phyloP scores from a whole-genome alignment of 2,329 filamentous ascomycete genomes.

The Ophiognomonia clavigignenti-juglandacearum region DNA sequence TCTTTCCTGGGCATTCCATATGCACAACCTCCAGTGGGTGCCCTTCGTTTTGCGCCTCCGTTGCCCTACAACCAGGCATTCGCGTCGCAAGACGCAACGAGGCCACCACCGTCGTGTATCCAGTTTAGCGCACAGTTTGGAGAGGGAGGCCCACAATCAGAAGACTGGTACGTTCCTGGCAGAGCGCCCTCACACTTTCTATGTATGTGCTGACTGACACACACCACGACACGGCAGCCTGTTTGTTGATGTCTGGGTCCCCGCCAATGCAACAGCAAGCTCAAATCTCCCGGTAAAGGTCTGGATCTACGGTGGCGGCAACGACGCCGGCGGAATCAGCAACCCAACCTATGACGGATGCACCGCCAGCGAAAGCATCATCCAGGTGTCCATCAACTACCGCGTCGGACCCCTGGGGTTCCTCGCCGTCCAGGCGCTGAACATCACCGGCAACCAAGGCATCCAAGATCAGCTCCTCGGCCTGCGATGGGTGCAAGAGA shows the following conservation, averaged over 20 bases:
- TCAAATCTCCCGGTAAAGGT: constrained; percentile 8
- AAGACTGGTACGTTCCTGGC: constrained; percentile 10
- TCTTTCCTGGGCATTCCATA: constrained; percentile 10
- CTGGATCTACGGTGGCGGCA: constrained; percentile 23
- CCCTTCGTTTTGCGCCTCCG: constrained; percentile 8
- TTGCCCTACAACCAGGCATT: constrained; percentile 5
- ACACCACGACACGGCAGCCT: too few relatives aligned
- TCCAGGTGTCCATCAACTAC: constrained; percentile 28
- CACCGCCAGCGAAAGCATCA: constrained; percentile 21
- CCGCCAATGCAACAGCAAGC: constrained; percentile 1
- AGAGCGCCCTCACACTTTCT: neutral
- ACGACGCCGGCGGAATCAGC: constrained; percentile 20
- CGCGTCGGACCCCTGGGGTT: constrained; percentile 45
- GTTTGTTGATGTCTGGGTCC: constrained; percentile 8
- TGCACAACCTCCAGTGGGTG: constrained; percentile 4
- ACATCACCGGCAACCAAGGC: constrained; percentile 44
- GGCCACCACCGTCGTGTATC: constrained; percentile 2
- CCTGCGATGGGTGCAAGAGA: constrained; percentile 43
- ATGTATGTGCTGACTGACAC: too few relatives aligned
- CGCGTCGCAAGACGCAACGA: neutral
- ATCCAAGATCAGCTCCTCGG: constrained; percentile 44
- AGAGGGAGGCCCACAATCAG: constrained; percentile 5
- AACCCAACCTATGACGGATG: constrained; percentile 22
- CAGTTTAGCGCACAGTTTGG: constrained; percentile 5
- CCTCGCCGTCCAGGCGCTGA: constrained; percentile 33